Conservation (phyloP, 257 asterid species). For the Lantana camara region DNA sequence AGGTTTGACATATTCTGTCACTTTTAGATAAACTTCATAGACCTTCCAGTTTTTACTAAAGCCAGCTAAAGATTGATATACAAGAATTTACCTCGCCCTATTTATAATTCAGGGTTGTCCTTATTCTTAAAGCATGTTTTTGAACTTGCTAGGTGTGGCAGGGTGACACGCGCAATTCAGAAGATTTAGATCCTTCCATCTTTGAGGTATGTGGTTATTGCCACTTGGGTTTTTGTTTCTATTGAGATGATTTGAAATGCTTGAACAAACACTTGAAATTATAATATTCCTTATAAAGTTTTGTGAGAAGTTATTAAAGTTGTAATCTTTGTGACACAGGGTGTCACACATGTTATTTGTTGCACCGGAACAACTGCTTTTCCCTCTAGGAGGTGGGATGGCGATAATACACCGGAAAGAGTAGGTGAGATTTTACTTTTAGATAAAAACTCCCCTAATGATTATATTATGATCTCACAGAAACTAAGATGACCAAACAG, state of each 20-base stretch:
- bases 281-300: not conserved
- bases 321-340: constrained; percentile 43
- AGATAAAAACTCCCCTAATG: not conserved
- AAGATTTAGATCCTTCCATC: constrained; percentile 68
- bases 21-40: not conserved
- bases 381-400: constrained; percentile 96
- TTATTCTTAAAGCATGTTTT: constrained; percentile 30
- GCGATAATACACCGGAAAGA: constrained; percentile 96
- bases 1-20: constrained; percentile 47
- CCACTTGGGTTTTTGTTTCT: constrained; percentile 8
- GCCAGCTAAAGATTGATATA: not conserved
- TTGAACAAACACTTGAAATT: constrained; percentile 18
- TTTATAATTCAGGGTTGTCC: constrained; percentile 21
- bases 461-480: not conserved
- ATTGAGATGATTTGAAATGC: constrained; percentile 18
- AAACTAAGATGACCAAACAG: not conserved
- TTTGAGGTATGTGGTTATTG: constrained; percentile 66
- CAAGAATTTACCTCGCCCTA: constrained; percentile 9
- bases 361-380: constrained; percentile 98
- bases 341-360: constrained; percentile 90
- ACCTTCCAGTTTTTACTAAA: not conserved
- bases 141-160: constrained; percentile 62
- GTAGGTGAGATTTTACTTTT: constrained; percentile 63
- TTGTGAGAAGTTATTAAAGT: constrained; percentile 5
- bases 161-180: constrained; percentile 81